A percentile compares a stretch with the other conserved stretches of the same genome.
Conservation (phyloP, 2,329 filamentous ascomycete genomes). For the Cercospora sesami region DNA sequence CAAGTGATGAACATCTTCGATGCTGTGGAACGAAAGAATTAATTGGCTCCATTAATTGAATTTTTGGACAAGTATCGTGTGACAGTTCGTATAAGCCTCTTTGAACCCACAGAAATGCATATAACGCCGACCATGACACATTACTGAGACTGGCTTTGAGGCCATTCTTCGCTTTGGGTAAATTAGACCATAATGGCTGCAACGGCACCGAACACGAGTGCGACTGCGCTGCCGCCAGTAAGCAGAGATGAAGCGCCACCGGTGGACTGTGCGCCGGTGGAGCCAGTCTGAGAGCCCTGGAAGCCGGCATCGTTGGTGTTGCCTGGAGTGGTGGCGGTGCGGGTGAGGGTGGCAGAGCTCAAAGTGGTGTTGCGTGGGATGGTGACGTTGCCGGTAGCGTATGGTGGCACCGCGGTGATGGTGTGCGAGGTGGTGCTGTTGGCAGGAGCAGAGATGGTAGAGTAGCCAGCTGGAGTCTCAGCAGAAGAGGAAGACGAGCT, state of each 20-base stretch:
- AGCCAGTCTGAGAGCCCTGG: slow-evolving; percentile 20
- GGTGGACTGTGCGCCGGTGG: slow-evolving; percentile 16
- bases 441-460: slow-evolving; percentile 16
- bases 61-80: neutral
- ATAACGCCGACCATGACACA: slow-evolving; percentile 3
- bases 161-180: neutral
- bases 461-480: slow-evolving; percentile 33
- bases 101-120: neutral
- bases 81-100: neutral
- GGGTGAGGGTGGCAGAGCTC: slow-evolving; percentile 28
- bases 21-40: neutral
- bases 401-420: slow-evolving; percentile 23
- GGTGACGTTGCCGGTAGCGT: slow-evolving; percentile 27
- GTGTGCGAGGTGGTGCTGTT: slow-evolving; percentile 15
- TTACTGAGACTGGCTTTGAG: neutral
- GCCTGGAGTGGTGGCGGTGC: slow-evolving; percentile 15
- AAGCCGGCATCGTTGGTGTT: slow-evolving; percentile 20
- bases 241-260: slow-evolving; percentile 23
- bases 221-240: slow-evolving; percentile 40
- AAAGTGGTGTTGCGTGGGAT: slow-evolving; percentile 36
- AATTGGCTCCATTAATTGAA: neutral
- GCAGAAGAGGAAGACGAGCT: slow-evolving; percentile 35
- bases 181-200: slow-evolving; percentile 39
- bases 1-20: neutral
- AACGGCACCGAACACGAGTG: slow-evolving; percentile 44